phyloP scores from a whole-genome alignment of 768 basidiomycete species.

The Pulveroboletus sp. region DNA sequence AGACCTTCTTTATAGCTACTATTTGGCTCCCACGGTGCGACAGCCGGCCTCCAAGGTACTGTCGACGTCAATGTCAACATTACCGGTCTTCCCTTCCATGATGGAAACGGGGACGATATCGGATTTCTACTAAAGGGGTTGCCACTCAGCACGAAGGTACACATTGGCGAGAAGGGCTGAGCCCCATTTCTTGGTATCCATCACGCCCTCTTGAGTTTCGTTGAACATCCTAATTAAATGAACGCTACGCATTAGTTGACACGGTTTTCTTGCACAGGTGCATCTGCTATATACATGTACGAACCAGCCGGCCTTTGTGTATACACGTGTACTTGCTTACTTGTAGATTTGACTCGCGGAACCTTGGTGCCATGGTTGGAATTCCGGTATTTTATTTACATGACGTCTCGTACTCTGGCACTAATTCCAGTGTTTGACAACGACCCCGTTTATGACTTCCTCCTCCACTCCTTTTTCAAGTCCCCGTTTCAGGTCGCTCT shows the following conservation, averaged over 20 bases:
- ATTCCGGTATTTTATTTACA: no score
- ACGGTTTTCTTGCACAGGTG: conserved; percentile 5
- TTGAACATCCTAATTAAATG: neutral
- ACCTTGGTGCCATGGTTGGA: neutral
- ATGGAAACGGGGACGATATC: conserved; percentile 32
- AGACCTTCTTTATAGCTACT: conserved; percentile 48
- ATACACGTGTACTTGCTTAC: conserved; percentile 10
- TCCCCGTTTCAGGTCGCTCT: conserved; percentile 40
- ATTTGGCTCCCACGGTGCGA: conserved; percentile 60
- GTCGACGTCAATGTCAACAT: conserved; percentile 61
- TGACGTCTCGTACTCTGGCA: no score
- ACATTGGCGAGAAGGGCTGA: conserved; percentile 55
- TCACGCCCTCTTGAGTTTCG: neutral
- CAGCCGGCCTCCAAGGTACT: conserved; percentile 65
- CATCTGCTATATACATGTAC: conserved; percentile 8
- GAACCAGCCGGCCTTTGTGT: conserved; percentile 6
- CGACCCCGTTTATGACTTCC: conserved; percentile 51
- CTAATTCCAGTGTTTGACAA: conserved; percentile 31
- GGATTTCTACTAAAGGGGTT: conserved; percentile 61
- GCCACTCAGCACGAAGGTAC: conserved; percentile 66
- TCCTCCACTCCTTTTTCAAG: conserved; percentile 47
- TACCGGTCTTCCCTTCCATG: conserved; percentile 55
- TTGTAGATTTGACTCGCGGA: conserved; percentile 18
- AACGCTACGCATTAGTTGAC: conserved; percentile 5
- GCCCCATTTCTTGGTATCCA: neutral